A percentile compares a stretch with the other conserved stretches of the same genome.
phyloP scores from a whole-genome alignment of 352 stramenopile species.

The Aphanomyces stellatus region DNA sequence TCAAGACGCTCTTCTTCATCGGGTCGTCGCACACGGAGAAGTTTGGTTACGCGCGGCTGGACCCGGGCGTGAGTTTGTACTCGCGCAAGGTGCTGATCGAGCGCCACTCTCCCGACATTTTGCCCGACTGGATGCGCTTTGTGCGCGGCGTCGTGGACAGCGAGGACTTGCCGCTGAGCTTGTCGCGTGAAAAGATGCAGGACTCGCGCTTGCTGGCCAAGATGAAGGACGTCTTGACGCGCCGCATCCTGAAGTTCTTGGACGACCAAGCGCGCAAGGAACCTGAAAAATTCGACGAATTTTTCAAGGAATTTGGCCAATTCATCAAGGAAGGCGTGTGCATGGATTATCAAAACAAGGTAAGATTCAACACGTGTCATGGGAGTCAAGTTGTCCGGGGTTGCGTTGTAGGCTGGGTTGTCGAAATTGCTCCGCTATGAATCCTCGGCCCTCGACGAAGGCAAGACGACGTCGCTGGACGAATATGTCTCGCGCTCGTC shows the following conservation, averaged over 20 bases:
- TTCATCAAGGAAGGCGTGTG: constrained; percentile 99
- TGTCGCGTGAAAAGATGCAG: constrained; percentile 99
- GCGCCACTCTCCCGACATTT: constrained; percentile 92
- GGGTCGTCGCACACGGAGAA: constrained; percentile 96
- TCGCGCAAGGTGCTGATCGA: constrained; percentile 99
- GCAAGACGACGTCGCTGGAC: constrained; percentile 94
- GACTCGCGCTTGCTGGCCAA: constrained; percentile 95
- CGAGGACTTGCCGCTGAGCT: constrained; percentile 97
- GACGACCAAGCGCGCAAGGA: constrained; percentile 87
- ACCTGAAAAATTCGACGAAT: constrained; percentile 94
- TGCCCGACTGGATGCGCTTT: constrained; percentile 97
- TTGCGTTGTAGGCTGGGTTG: constrained; percentile 55
- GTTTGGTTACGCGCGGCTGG: constrained; percentile 92
- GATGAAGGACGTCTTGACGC: constrained; percentile 94
- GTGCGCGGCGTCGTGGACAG: constrained; percentile 90
- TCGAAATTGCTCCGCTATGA: constrained; percentile 98
- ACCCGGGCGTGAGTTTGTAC: constrained; percentile 97
- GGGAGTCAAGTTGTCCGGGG: no score
- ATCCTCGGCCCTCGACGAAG: constrained; percentile 87
- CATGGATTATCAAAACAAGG: constrained; percentile 87
- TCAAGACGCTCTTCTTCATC: constrained; percentile 98
- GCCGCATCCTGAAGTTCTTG: constrained; percentile 85
- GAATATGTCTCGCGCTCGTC: constrained; percentile 96
- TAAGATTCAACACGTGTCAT: no score
- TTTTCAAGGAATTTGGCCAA: constrained; percentile 96